A percentile compares a stretch with the other conserved stretches of the same genome.
These are phyloP conservation scores for Phytophthora idaei DNA, from an alignment of 352 stramenopile genomes.

Conservation along the genomic window DNA sequence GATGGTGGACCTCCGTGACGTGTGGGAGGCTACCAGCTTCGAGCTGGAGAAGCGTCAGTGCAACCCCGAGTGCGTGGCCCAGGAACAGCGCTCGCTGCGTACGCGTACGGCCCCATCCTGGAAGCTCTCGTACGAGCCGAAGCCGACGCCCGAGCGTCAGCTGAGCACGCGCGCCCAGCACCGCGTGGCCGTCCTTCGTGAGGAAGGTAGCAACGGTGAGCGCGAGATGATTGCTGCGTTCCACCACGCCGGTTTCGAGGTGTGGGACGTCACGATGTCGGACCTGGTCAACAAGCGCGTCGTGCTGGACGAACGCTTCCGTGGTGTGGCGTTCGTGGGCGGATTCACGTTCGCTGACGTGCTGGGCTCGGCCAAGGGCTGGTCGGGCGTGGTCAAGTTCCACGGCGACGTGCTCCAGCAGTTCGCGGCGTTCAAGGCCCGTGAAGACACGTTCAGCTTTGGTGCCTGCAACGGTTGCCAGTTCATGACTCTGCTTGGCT, in stretches of 20 bases:
- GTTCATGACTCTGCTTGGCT: conserved; percentile 99
- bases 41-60: conserved; percentile 97
- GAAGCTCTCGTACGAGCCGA: conserved; percentile 91
- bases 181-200: conserved; percentile 96
- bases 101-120: conserved; percentile 84
- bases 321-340: conserved; percentile 98
- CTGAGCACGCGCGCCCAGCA: conserved; percentile 87
- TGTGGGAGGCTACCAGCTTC: conserved; percentile 99
- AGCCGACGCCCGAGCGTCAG: conserved; percentile 81
- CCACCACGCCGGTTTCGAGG: conserved; percentile 96
- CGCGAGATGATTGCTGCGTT: conserved; percentile 99
- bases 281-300: conserved; percentile 94
- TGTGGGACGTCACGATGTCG: conserved; percentile 98
- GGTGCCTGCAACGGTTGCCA: conserved; percentile 99
- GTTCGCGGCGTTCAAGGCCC: conserved; percentile 96
- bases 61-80: conserved; percentile 94
- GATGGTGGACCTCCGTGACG: conserved; percentile 91
- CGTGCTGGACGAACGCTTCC: conserved; percentile 93
- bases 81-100: conserved; percentile 94
- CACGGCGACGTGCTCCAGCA: conserved; percentile 95
- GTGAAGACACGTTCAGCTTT: conserved; percentile 98
- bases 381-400: conserved; percentile 98
- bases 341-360: conserved; percentile 99
- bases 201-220: conserved; percentile 99
- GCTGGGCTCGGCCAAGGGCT: conserved; percentile 98